These are phyloP conservation scores for Fusarium haematococcum DNA, from an alignment of 2,329 filamentous ascomycete species.

Conservation along the genomic window DNA sequence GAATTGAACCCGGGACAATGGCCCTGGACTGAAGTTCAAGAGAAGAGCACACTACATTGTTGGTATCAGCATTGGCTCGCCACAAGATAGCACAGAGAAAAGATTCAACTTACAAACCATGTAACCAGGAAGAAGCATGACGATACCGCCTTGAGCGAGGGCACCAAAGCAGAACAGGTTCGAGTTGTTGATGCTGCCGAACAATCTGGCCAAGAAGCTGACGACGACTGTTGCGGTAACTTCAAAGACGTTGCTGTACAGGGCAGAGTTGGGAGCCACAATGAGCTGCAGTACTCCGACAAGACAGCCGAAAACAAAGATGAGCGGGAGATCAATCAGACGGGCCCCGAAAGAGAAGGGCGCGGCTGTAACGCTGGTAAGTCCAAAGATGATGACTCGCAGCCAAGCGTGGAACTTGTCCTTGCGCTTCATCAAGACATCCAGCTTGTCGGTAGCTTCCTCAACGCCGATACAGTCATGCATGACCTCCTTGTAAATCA, in stretches of 20 bases:
- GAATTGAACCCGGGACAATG: slow-evolving; percentile 77
- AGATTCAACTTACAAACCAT: slow-evolving; percentile 60
- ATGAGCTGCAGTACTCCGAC: slow-evolving; percentile 78
- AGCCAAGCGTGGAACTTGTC: slow-evolving; percentile 65
- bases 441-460: slow-evolving; percentile 65
- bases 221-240: slow-evolving; percentile 71
- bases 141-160: slow-evolving; percentile 73
- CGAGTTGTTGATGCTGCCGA: slow-evolving; percentile 67
- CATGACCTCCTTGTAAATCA: slow-evolving; percentile 74
- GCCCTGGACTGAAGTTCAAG: slow-evolving; percentile 77
- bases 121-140: slow-evolving; percentile 74
- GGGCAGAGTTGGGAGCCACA: slow-evolving; percentile 74
- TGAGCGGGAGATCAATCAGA: slow-evolving; percentile 77
- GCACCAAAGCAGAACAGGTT: slow-evolving; percentile 74
- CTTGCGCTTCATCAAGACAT: slow-evolving; percentile 65
- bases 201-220: slow-evolving; percentile 71
- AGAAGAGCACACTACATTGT: slow-evolving; percentile 52
- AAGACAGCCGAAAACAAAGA: slow-evolving; percentile 76
- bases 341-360: slow-evolving; percentile 81
- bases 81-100: neutral
- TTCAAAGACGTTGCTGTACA: slow-evolving; percentile 76
- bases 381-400: slow-evolving; percentile 74
- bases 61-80: neutral
- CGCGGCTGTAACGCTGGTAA: slow-evolving; percentile 77
- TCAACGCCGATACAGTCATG: slow-evolving; percentile 70